A percentile compares a stretch with the other conserved stretches of the same genome.
Evolutionary conservation across 805 yeast species (phyloP).

Genomic region (Candida argentea): DNA sequence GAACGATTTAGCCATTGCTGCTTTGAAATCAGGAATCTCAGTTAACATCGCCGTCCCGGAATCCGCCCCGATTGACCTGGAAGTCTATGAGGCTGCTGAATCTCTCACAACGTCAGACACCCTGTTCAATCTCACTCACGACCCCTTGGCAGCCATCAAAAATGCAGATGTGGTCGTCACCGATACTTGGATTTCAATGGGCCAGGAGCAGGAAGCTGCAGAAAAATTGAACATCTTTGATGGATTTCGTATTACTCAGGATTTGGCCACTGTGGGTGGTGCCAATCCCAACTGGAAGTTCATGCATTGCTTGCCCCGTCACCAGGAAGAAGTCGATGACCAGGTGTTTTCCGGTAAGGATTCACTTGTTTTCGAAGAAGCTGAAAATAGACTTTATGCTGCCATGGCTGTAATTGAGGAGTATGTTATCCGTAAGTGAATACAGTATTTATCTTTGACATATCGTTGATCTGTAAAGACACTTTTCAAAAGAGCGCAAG

Average conservation of each 20-base stretch:
- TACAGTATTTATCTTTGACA: no score
- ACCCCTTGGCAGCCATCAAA: slow-evolving; percentile 64
- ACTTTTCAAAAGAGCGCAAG: no score
- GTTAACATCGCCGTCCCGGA: slow-evolving; percentile 79
- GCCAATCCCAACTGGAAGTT: slow-evolving; percentile 68
- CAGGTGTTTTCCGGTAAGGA: slow-evolving; percentile 75
- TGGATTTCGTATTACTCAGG: slow-evolving; percentile 76
- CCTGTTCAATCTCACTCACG: slow-evolving; percentile 50
- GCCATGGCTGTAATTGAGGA: slow-evolving; percentile 91
- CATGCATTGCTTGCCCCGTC: slow-evolving; percentile 98
- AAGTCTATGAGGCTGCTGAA: slow-evolving; percentile 46
- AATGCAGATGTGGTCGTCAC: slow-evolving; percentile 81
- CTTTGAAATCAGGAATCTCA: slow-evolving; percentile 72
- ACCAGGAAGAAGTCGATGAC: slow-evolving; percentile 87
- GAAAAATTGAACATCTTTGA: slow-evolving; percentile 68
- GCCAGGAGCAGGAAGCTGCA: slow-evolving; percentile 75
- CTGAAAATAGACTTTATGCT: slow-evolving; percentile 92
- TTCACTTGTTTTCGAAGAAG: slow-evolving; percentile 88
- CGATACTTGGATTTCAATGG: slow-evolving; percentile 98
- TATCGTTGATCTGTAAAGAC: no score
- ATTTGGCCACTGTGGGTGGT: slow-evolving; percentile 48
- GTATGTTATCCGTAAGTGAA: slow-evolving; percentile 63
- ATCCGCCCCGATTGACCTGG: slow-evolving; percentile 53
- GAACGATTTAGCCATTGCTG: slow-evolving; percentile 85
- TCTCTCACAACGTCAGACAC: slow-evolving; percentile 40